Conservation (phyloP, 306 rosid genomes). For the Citrullus colocynthis region DNA sequence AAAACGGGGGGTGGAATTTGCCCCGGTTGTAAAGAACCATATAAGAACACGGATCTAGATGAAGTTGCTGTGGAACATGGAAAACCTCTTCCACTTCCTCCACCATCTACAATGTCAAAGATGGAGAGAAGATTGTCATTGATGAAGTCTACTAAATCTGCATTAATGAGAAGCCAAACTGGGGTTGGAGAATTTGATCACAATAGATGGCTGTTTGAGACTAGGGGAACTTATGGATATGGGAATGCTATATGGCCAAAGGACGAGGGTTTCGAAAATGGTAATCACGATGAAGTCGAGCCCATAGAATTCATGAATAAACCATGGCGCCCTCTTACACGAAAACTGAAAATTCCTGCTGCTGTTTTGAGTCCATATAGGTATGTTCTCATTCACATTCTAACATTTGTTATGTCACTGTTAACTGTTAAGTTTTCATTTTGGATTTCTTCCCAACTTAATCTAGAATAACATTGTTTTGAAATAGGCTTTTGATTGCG, state of each 20-base stretch:
- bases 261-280: slow-evolving; percentile 64
- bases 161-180: slow-evolving; percentile 75
- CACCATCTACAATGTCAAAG: slow-evolving; percentile 54
- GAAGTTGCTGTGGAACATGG: slow-evolving; percentile 52
- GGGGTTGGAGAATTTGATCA: slow-evolving; percentile 73
- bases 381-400: slow-evolving; percentile 19
- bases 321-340: slow-evolving; percentile 90
- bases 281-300: slow-evolving; percentile 41
- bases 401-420: background rate
- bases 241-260: slow-evolving; percentile 96
- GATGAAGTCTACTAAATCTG: slow-evolving; percentile 85
- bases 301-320: slow-evolving; percentile 59
- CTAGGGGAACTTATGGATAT: slow-evolving; percentile 92
- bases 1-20: slow-evolving; percentile 73
- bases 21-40: slow-evolving; percentile 80
- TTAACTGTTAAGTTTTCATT: background rate
- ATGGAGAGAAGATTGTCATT: slow-evolving; percentile 80
- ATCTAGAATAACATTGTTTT: background rate
- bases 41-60: slow-evolving; percentile 74
- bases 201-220: slow-evolving; percentile 87
- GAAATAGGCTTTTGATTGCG: slow-evolving; percentile 60
- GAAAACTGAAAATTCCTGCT: slow-evolving; percentile 88
- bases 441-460: background rate
- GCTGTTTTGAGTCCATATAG: slow-evolving; percentile 86
- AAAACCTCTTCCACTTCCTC: slow-evolving; percentile 64